Base-by-base conservation (phyloP, 257 asterid genomes). In the Nicotiana undulata region DNA sequence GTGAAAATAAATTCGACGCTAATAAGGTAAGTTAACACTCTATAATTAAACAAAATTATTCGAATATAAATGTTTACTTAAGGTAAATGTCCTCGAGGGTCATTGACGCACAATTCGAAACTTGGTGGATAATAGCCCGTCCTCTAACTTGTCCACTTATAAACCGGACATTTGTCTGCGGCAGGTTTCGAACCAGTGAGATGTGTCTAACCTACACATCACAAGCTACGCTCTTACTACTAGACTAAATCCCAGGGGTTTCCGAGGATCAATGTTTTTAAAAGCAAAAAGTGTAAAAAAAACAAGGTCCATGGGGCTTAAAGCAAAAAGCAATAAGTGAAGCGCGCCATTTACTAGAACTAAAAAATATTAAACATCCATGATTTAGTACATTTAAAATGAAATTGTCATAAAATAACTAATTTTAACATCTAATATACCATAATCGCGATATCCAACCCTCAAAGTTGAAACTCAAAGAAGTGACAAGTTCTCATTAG, bases 381-480 rank as follows among this genome's bases (percentile, higher is more conserved):
- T 44, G 58, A 70, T 70, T 44, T 20, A 70, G 58, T 49, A 70
- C 58, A 70, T 40, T 68, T 68, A 68, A 34, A 20, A 68, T 44
- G 58, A 70, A 70, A 44, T 20, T 20, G 20, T 70, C 22, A 40
- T 20, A 40, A 63, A 67, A 70, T 40, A 40, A 70, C 18, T 22
- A 44, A 70, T 70, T 40, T 44, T 12, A 70, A n/a, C n/a, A 44
- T 70, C 77, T 58, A 3, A 70, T 15, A 70, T 22, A 44, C 22
- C 13, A 22, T 70, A 70, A 70, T 70, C 77, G 2, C 58, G 24
- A 70, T 70, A 20, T 70, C 58, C 77, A 70, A 44, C 77, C 77
- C 58, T 63, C 77, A 70, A 65, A 67, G 77, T 70, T 44, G 34
- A 70, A 56, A 70, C 44, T 70, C 58, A 70, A 70, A 44, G 77